Base-by-base conservation (phyloP, 2,329 filamentous ascomycete genomes). In the Ceratocystis albifundus region DNA sequence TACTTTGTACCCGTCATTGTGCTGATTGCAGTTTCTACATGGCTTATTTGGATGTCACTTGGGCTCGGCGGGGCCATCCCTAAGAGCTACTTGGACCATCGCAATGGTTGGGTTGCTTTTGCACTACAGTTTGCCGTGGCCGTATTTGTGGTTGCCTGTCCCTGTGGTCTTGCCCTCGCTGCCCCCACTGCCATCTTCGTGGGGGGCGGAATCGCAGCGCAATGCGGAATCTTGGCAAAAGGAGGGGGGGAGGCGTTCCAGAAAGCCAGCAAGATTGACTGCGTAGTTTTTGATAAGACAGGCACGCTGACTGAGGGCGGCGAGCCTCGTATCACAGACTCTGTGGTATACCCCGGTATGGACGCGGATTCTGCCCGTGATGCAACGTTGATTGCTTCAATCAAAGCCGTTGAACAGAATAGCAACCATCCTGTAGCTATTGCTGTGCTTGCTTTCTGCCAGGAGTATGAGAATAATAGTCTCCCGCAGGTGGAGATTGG, bases 231-330 rank as follows among this genome's bases (percentile, higher is more conserved):
- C 65, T 79, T 95, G 0, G 89, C 88, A 70, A 90, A 91, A 74
- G 89, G 90, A 25, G 90, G 90, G 25, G 90, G 90, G 44, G 88
- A 92, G 73, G 90, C 89, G 0, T 93, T 94, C 72, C 88, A 93
- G 74, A 90, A 90, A 76, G 89, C 89, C 3, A 91, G 88, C 73
- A 83, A 82, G 10, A 80, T 92, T 57, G 85, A 90, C 73, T 87
- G 86, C 64, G 85, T 94, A 48, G 88, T 94, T 0, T 94, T 95
- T 73, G 90, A 95, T 79, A 94, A 95, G 79, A 95, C 90, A 0
- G 90, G 90, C 1, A 95, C 90, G 0, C 77, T 95, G 67, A 94
- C 90, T 0, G 78, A 87, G 71, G 79, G 88, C 3, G 88, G 87
- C 5, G 85, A 89, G 70, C 88, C 89, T 0, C 82, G 79, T 32